Percentiles rank a stretch among this genome's conserved stretches.
Evolutionary conservation across 2,329 filamentous ascomycete genomes (phyloP).

Genomic region (Fusarium sp.): DNA sequence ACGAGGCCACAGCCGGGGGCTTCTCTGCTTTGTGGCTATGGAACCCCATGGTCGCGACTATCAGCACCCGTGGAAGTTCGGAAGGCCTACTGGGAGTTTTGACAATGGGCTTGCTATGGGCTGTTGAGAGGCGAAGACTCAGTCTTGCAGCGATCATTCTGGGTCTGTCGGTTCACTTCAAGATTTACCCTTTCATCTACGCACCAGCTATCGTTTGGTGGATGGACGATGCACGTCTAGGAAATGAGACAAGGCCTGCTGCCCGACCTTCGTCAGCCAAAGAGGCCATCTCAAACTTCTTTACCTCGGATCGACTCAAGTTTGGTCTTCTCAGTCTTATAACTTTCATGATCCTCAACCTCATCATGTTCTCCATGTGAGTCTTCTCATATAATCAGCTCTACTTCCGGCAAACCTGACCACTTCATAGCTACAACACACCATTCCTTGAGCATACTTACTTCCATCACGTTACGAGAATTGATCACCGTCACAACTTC

Average conservation of each 20-base stretch:
- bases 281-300: constrained; percentile 56
- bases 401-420: constrained; percentile 1
- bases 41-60: constrained; percentile 98
- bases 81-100: constrained; percentile 90
- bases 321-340: constrained; percentile 74
- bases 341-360: constrained; percentile 81
- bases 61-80: constrained; percentile 93
- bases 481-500: constrained; percentile 98
- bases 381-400: constrained; percentile 47
- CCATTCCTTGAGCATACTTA: constrained; percentile 92
- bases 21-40: constrained; percentile 92
- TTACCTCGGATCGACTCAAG: constrained; percentile 67
- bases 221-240: constrained; percentile 72
- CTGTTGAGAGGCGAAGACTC: constrained; percentile 74
- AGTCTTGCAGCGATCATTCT: constrained; percentile 79
- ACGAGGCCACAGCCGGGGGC: constrained; percentile 70
- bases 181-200: constrained; percentile 99
- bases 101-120: constrained; percentile 86
- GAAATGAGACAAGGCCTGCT: constrained; percentile 21
- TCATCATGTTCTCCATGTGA: constrained; percentile 81
- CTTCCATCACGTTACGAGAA: constrained; percentile 90
- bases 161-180: constrained; percentile 92
- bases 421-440: constrained; percentile 73
- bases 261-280: constrained; percentile 37
- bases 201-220: constrained; percentile 84